phyloP scores from a whole-genome alignment of 1,284 basidiomycete genomes.

The Ceratobasidium sp. region DNA sequence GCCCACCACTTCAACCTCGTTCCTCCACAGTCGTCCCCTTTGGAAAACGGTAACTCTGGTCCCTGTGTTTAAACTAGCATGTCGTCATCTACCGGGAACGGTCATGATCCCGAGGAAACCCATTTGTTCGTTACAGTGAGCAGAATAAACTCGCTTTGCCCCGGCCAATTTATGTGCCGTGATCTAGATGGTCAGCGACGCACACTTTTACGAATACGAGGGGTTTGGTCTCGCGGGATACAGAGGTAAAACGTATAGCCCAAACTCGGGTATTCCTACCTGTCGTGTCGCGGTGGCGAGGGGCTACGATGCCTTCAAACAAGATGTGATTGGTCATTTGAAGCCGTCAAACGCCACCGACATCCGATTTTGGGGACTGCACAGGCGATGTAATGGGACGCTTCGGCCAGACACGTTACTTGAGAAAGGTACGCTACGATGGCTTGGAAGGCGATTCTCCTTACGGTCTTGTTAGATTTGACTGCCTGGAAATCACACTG shows the following conservation, averaged over 20 bases:
- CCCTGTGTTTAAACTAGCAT: not conserved
- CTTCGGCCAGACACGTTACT: not conserved
- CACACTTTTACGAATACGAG: not conserved
- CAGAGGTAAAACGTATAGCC: not conserved
- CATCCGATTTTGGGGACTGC: constrained; percentile 4
- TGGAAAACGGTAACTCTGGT: not conserved
- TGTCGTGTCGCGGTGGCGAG: not conserved
- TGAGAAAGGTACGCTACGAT: not conserved
- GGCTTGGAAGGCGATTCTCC: not conserved
- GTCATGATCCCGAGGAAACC: not conserved
- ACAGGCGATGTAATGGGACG: not conserved
- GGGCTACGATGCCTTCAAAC: not conserved
- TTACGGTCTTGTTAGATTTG: not conserved
- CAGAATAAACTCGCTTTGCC: not conserved
- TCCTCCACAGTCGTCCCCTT: not conserved
- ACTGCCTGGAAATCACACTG: not conserved
- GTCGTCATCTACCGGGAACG: not conserved
- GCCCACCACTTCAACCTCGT: not conserved
- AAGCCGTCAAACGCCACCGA: too few relatives aligned
- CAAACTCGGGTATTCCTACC: not conserved
- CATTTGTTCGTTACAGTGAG: not conserved
- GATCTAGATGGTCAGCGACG: constrained; percentile 7
- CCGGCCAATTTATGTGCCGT: not conserved
- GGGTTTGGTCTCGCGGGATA: not conserved
- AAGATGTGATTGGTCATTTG: not conserved